Evolutionary conservation across 805 yeast species (phyloP), one percentile per base, ranked within the genome.

Genomic region (Scheffersomyces ergatensis): DNA sequence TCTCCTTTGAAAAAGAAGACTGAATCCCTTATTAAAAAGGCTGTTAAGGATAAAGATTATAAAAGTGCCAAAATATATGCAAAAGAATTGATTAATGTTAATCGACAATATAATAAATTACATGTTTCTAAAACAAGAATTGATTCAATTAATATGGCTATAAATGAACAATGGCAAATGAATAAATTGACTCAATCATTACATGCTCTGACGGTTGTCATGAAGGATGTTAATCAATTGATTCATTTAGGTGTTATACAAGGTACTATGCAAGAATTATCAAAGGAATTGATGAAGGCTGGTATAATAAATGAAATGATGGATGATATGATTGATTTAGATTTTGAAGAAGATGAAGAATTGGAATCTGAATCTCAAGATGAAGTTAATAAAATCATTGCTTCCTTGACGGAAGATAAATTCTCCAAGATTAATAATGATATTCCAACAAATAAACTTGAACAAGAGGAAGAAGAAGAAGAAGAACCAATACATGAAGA

Each of bases 221-320:
- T 93, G 97, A 79, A 75, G 55, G 97, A 92, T 43, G 93, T 93
- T 40, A 90, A 89, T 58, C 75, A 76, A 34, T 69, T 93, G 54
- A 83, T 90, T 1, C 74, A 74, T 46, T 58, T 93, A 39, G 97
- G 98, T 0, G 89, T 85, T 49, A 64, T 93, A 39, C 80, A 81
- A 51, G 80, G 78, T 9, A 83, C 95, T 0, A 89, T 92, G 86
- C 84, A 84, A 54, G 95, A 85, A 51, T 66, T 93, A 42, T 86
- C 92, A 44, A 83, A 78, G 55, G 99, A 93, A 63, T 73, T 92
- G 52, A 82, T 86, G 79, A 85, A 83, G 61, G 78, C 86, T 11
- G 93, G 93, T 0, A 77, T 93, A 34, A 89, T 93, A 39, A 88
- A 87, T 50, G 99, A 93, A 58, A 93, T 93, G 98, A 83, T 90